phyloP scores from a whole-genome alignment of 2,329 filamentous ascomycete species.

The Chalaropsis thielavioides region DNA sequence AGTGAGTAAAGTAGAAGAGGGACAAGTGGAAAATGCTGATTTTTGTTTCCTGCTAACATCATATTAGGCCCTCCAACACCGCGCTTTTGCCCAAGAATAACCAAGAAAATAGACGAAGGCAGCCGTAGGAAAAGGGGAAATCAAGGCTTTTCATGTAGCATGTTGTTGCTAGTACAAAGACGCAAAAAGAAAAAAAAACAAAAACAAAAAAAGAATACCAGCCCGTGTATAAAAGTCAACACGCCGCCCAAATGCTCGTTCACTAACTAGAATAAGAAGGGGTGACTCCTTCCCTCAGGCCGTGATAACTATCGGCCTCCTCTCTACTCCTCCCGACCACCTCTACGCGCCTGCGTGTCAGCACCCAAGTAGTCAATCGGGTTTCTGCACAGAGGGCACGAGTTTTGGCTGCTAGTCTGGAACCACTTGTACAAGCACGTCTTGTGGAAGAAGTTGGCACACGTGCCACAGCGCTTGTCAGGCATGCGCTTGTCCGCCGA shows the following conservation, averaged over 20 bases:
- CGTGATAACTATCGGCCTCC: not conserved
- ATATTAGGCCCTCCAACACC: slow-evolving; percentile 1
- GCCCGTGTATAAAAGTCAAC: not conserved
- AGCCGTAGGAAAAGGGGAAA: not conserved
- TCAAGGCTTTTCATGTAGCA: not conserved
- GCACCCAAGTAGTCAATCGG: slow-evolving; percentile 51
- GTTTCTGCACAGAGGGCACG: slow-evolving; percentile 84
- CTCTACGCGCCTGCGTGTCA: slow-evolving; percentile 24
- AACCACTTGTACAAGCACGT: slow-evolving; percentile 95
- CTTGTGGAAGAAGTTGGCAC: slow-evolving; percentile 85
- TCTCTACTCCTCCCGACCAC: slow-evolving; percentile 6
- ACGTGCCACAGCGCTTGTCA: slow-evolving; percentile 81
- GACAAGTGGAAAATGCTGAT: not conserved
- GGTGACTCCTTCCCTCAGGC: too few relatives aligned
- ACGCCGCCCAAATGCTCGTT: not conserved
- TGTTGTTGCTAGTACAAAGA: not conserved
- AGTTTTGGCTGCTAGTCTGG: slow-evolving; percentile 78
- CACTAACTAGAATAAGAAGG: not conserved
- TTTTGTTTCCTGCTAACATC: not conserved
- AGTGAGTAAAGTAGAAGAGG: slow-evolving; percentile 20
- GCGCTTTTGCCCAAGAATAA: not conserved
- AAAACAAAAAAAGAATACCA: too few relatives aligned
- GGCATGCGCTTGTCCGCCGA: slow-evolving; percentile 77
- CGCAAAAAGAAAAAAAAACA: not conserved
- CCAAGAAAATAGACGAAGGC: not conserved